Percentiles rank a stretch among this genome's conserved stretches.
phyloP scores from a whole-genome alignment of 1,139 yeast species.

The Kodamaea ohmeri region DNA sequence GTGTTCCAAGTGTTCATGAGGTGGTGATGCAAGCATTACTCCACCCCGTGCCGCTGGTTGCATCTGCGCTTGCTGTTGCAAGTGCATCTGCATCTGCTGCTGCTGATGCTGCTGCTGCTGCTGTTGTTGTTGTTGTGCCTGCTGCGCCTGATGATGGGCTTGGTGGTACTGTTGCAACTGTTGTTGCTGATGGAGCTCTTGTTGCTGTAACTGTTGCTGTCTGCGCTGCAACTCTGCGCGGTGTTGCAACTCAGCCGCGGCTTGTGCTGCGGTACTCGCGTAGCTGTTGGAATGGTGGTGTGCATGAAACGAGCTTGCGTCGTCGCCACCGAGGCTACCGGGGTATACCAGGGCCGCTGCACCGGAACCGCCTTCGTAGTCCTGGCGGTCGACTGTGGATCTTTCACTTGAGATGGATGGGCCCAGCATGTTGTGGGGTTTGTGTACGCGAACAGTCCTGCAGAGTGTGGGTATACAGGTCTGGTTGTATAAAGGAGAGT shows the following conservation, averaged over 20 bases:
- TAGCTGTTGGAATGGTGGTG: slow-evolving; percentile 24
- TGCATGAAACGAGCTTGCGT: slow-evolving; percentile 25
- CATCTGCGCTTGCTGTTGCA: slow-evolving; percentile 14
- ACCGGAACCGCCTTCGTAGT: slow-evolving; percentile 3
- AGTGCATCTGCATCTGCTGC: slow-evolving; percentile 10
- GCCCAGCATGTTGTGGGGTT: slow-evolving; percentile 25
- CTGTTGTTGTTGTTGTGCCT: slow-evolving; percentile 7
- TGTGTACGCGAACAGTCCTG: slow-evolving; percentile 7
- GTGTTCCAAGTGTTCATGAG: slow-evolving; percentile 11
- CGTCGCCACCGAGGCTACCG: slow-evolving; percentile 16
- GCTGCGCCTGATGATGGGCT: slow-evolving; percentile 15
- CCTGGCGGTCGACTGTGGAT: slow-evolving; percentile 20
- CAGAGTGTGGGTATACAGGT: slow-evolving; percentile 9
- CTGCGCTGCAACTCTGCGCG: slow-evolving; percentile 25
- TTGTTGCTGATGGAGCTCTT: slow-evolving; percentile 28
- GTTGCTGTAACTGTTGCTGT: slow-evolving; percentile 24
- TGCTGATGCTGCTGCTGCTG: slow-evolving; percentile 20
- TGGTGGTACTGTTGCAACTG: slow-evolving; percentile 24
- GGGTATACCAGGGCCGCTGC: slow-evolving; percentile 1
- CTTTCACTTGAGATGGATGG: slow-evolving; percentile 36
- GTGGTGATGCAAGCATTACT: slow-evolving; percentile 8
- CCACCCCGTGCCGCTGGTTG: slow-evolving; percentile 11
- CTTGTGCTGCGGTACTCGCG: slow-evolving; percentile 23
- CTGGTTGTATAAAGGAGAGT: slow-evolving; percentile 7
- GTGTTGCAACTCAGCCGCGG: slow-evolving; percentile 28